These are phyloP conservation scores for Trametes gibbosa DNA, from an alignment of 768 basidiomycete species.

Conservation along the genomic window DNA sequence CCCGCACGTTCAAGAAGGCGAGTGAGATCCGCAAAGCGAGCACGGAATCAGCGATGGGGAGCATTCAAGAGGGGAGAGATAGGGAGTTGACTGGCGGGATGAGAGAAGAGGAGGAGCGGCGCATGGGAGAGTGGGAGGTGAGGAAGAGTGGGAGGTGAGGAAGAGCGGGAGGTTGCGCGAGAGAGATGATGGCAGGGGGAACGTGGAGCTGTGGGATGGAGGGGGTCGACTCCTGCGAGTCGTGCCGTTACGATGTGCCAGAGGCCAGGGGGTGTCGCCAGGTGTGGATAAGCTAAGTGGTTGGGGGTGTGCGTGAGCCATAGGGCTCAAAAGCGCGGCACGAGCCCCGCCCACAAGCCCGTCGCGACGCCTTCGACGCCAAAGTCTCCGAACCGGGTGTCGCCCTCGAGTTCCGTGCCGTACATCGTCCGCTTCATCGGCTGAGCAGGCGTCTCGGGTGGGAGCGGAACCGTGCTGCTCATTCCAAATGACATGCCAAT, in stretches of 20 bases:
- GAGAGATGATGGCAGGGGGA: not conserved
- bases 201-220: not conserved
- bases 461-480: slow-evolving; percentile 36
- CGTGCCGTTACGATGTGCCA: slow-evolving; percentile 8
- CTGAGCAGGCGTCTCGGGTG: slow-evolving; percentile 43
- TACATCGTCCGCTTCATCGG: slow-evolving; percentile 73
- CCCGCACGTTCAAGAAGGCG: not conserved
- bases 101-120: not conserved
- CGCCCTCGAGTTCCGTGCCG: slow-evolving; percentile 77
- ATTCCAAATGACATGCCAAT: slow-evolving; percentile 44
- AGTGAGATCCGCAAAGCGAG: slow-evolving; percentile 5
- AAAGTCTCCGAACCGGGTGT: slow-evolving; percentile 85
- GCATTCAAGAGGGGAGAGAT: not conserved
- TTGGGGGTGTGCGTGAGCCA: slow-evolving; percentile 3
- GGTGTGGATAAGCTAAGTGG: not conserved
- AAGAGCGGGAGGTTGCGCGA: not conserved
- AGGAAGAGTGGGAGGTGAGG: not conserved
- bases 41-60: not conserved
- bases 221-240: not conserved
- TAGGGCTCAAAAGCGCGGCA: slow-evolving; percentile 16
- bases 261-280: slow-evolving; percentile 10
- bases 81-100: not conserved
- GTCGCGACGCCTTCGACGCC: slow-evolving; percentile 76
- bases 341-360: slow-evolving; percentile 57
- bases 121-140: too few species aligned